These are phyloP conservation scores for Salix koriyanagi DNA, from an alignment of 345 rosid species.

Conservation along the genomic window DNA sequence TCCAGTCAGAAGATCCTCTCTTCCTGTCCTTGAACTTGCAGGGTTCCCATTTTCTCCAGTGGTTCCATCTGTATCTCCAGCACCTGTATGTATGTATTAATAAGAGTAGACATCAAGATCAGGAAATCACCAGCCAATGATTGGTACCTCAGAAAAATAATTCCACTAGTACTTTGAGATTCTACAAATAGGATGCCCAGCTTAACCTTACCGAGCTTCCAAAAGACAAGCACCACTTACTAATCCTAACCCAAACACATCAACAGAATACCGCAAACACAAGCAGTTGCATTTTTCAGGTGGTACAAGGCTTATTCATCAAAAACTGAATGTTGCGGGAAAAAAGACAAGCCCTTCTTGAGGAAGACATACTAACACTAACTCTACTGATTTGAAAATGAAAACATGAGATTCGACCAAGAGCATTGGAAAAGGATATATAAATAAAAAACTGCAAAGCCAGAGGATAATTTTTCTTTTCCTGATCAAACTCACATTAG, in stretches of 20 bases:
- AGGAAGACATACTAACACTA: neutral
- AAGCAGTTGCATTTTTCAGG: neutral
- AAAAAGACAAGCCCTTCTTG: neutral
- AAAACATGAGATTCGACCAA: neutral
- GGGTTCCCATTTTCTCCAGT: slow-evolving; percentile 16
- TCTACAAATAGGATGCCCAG: neutral
- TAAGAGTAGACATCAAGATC: slow-evolving; percentile 2
- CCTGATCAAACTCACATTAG: slow-evolving; percentile 40
- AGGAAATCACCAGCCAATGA: neutral
- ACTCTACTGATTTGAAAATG: neutral
- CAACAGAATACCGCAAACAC: neutral
- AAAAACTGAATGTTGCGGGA: neutral
- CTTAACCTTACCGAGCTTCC: neutral
- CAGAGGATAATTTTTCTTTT: neutral
- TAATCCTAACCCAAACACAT: neutral
- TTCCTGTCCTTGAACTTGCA: slow-evolving; percentile 28
- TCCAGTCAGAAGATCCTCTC: slow-evolving; percentile 26
- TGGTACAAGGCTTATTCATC: neutral
- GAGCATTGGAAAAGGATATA: neutral
- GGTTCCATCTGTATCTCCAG: slow-evolving; percentile 17
- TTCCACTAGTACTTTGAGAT: neutral
- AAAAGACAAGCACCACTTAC: neutral
- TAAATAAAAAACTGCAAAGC: slow-evolving; percentile 1
- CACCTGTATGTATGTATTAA: slow-evolving; percentile 36
- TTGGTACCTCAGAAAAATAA: neutral